A percentile compares a stretch with the other conserved stretches of the same genome.
phyloP scores from a whole-genome alignment of 2,329 filamentous ascomycete genomes.

The Diplocarpon rosae region DNA sequence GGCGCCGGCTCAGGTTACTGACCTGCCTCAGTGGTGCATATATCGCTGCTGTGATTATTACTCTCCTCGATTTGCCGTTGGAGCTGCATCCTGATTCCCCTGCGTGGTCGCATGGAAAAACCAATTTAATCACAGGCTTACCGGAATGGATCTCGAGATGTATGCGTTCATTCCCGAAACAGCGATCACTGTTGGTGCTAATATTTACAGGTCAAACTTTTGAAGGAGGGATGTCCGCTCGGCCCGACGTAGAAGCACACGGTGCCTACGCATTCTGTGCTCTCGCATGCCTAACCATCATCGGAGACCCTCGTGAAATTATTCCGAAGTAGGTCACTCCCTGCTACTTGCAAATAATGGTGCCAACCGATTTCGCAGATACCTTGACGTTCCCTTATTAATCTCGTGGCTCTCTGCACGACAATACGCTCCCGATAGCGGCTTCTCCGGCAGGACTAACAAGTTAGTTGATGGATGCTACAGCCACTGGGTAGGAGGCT shows the following conservation, averaged over 20 bases:
- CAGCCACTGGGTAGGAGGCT: slow-evolving; percentile 93
- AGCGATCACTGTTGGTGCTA: neutral
- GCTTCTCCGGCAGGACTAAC: slow-evolving; percentile 88
- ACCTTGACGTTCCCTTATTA: slow-evolving; percentile 63
- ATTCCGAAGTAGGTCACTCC: slow-evolving; percentile 53
- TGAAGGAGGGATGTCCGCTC: slow-evolving; percentile 84
- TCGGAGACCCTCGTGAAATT: slow-evolving; percentile 66
- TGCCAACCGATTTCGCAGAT: slow-evolving; percentile 8
- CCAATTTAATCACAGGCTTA: slow-evolving; percentile 59
- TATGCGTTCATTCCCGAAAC: slow-evolving; percentile 35
- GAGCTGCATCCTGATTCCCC: slow-evolving; percentile 64
- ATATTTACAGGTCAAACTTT: slow-evolving; percentile 64
- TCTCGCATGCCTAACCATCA: slow-evolving; percentile 74
- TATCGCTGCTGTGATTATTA: slow-evolving; percentile 77
- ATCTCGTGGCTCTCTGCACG: slow-evolving; percentile 81
- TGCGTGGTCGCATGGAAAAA: slow-evolving; percentile 49
- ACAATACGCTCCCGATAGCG: slow-evolving; percentile 84
- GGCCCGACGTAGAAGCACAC: slow-evolving; percentile 83
- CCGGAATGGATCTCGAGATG: slow-evolving; percentile 73
- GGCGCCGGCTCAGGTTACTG: too few species aligned
- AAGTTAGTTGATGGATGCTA: slow-evolving; percentile 98
- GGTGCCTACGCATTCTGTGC: slow-evolving; percentile 95
- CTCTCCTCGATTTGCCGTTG: slow-evolving; percentile 72
- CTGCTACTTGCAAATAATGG: neutral
- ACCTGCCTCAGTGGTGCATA: slow-evolving; percentile 67